phyloP scores from a whole-genome alignment of 805 yeast species.

The Pichia heedii region DNA sequence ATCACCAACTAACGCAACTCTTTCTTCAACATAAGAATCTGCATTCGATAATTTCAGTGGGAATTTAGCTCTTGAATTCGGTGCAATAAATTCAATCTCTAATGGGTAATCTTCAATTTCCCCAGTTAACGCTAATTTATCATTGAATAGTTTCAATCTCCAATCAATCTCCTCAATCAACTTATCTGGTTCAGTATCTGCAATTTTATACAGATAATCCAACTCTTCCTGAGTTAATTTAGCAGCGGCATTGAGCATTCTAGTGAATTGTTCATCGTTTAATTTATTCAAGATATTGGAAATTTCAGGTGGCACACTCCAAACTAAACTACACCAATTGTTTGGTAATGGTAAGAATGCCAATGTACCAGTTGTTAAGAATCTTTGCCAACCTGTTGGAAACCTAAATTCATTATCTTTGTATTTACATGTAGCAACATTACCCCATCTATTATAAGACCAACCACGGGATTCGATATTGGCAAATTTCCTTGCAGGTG shows the following conservation, averaged over 20 bases:
- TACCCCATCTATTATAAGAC: slow-evolving; percentile 80
- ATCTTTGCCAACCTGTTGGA: slow-evolving; percentile 86
- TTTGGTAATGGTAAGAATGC: slow-evolving; percentile 87
- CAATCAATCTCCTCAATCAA: slow-evolving; percentile 63
- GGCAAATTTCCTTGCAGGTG: slow-evolving; percentile 81
- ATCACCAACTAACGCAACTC: slow-evolving; percentile 93
- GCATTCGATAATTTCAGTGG: slow-evolving; percentile 87
- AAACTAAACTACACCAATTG: slow-evolving; percentile 82
- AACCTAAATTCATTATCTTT: slow-evolving; percentile 59
- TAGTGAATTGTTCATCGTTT: slow-evolving; percentile 53
- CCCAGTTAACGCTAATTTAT: slow-evolving; percentile 30
- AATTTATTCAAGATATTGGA: slow-evolving; percentile 54
- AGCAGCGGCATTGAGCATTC: slow-evolving; percentile 78
- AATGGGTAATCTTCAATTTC: slow-evolving; percentile 56
- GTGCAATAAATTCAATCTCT: slow-evolving; percentile 48
- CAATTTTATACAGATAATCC: slow-evolving; percentile 50
- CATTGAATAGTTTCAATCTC: slow-evolving; percentile 43
- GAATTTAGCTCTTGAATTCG: slow-evolving; percentile 71
- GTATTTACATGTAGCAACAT: slow-evolving; percentile 80
- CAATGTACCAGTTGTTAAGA: slow-evolving; percentile 83
- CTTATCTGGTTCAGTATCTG: slow-evolving; percentile 32
- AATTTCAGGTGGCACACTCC: slow-evolving; percentile 79
- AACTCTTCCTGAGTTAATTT: slow-evolving; percentile 72
- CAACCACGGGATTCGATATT: slow-evolving; percentile 85
- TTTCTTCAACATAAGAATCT: slow-evolving; percentile 73